A percentile compares a stretch with the other conserved stretches of the same genome.
These are phyloP conservation scores for Aspergillus japonicus DNA, from an alignment of 2,329 filamentous ascomycete species.

Conservation along the genomic window DNA sequence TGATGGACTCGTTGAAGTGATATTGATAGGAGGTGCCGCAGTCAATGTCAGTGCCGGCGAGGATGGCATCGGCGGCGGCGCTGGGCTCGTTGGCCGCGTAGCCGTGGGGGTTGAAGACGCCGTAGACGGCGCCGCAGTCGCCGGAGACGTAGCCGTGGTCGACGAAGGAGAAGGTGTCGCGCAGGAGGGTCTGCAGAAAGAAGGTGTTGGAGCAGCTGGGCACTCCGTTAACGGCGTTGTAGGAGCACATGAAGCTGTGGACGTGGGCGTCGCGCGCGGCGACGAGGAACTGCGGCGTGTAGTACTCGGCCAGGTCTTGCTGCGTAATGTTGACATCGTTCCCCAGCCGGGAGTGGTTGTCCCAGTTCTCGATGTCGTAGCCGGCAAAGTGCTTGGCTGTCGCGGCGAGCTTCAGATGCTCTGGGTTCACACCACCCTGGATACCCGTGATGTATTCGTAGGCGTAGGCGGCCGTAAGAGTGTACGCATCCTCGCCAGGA, in stretches of 20 bases:
- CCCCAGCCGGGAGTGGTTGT: conserved; percentile 45
- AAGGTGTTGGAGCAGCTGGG: conserved; percentile 64
- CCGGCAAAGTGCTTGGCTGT: conserved; percentile 61
- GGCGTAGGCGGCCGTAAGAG: conserved; percentile 51
- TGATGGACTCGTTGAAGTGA: conserved; percentile 46
- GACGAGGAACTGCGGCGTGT: conserved; percentile 63
- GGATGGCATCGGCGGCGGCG: conserved; percentile 50
- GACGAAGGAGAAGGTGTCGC: conserved; percentile 65
- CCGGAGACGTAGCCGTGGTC: conserved; percentile 61
- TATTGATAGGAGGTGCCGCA: conserved; percentile 53
- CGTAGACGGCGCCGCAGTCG: conserved; percentile 64
- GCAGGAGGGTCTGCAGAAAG: conserved; percentile 61
- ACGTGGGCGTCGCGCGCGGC: conserved; percentile 60
- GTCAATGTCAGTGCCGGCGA: conserved; percentile 55
- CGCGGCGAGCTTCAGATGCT: conserved; percentile 47
- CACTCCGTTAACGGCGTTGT: conserved; percentile 65
- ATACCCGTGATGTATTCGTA: conserved; percentile 55
- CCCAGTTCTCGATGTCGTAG: conserved; percentile 56
- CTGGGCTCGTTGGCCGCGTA: conserved; percentile 43
- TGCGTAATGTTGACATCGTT: conserved; percentile 57
- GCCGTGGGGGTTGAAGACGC: conserved; percentile 59
- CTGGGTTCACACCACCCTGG: conserved; percentile 47
- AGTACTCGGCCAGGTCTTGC: conserved; percentile 68
- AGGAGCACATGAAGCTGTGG: conserved; percentile 62
- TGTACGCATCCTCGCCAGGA: conserved; percentile 55